phyloP scores from a whole-genome alignment of 345 rosid species.

The Moricandia arvensis region DNA sequence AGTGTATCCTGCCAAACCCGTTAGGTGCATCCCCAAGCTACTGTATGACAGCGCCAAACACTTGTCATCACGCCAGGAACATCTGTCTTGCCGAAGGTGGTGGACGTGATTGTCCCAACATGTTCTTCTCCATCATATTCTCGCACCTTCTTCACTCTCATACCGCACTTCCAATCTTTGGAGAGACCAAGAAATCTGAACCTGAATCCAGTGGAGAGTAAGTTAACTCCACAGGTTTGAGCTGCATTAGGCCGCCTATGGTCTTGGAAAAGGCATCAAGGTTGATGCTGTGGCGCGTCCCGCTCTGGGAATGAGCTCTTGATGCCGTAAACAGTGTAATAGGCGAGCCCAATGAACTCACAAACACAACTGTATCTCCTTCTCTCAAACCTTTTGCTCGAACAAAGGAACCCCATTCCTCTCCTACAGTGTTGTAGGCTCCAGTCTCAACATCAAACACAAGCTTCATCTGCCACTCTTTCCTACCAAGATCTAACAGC shows the following conservation, averaged over 20 bases:
- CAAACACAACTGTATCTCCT: neutral
- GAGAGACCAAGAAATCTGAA: neutral
- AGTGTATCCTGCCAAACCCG: neutral
- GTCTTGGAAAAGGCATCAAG: neutral
- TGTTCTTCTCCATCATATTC: neutral
- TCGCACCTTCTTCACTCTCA: neutral
- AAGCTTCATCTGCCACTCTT: neutral
- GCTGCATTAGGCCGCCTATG: neutral
- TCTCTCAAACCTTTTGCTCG: neutral
- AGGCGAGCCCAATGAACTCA: neutral
- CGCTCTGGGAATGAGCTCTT: neutral
- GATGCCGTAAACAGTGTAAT: neutral
- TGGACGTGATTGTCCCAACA: neutral
- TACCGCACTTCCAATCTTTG: neutral
- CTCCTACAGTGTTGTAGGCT: neutral
- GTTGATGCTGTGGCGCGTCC: neutral
- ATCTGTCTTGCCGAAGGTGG: neutral
- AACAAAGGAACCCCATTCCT: neutral
- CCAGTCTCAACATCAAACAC: neutral
- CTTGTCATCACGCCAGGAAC: neutral
- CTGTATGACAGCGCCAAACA: neutral
- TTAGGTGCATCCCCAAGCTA: neutral
- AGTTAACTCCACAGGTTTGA: neutral
- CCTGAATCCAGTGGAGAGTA: neutral
- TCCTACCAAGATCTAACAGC: neutral